Base-by-base conservation (phyloP, 2,329 filamentous ascomycete species). In the Akanthomyces lecanii region DNA sequence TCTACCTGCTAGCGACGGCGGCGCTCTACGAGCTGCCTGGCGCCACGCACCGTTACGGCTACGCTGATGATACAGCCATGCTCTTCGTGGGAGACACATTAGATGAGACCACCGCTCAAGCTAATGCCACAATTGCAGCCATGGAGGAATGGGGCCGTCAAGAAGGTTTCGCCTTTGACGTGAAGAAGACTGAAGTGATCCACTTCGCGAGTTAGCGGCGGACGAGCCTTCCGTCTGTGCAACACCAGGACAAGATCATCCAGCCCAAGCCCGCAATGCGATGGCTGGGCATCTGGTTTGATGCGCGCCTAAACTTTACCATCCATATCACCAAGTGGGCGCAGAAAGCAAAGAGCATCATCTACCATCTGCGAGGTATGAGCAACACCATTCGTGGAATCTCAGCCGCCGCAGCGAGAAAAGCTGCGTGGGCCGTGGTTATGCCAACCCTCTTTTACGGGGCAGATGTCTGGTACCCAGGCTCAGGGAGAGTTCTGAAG, bases 251-350 rank as follows among this genome's bases (percentile, higher is more conserved):
- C n/a, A 48, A 23, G 5, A 42, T 48, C 14, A 62, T 59, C 21
- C 25, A 59, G 30, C 55, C 62, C 5, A 53, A 55, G 36, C n/a
- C 55, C 5, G 59, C 66, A 14, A 65, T 69, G 42, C 59, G 62
- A 21, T 70, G 65, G 67, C 64, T 70, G 5, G 69, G 68, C 16
- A 53, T 70, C n/a, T n/a, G n/a, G n/a, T n/a, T n/a, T n/a, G n/a
- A n/a, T n/a, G n/a, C n/a, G n/a, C n/a, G n/a, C n/a, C n/a, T n/a
- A n/a, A n/a, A n/a, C n/a, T n/a, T n/a, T n/a, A n/a, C n/a, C n/a
- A n/a, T n/a, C n/a, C n/a, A n/a, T n/a, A n/a, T n/a, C n/a, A n/a
- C n/a, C n/a, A n/a, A n/a, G n/a, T n/a, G n/a, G n/a, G n/a, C n/a
- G n/a, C n/a, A n/a, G n/a, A n/a, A n/a, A n/a, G n/a, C n/a, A n/a